Conservation (phyloP, 345 rosid genomes). For the Pugionium dolabratum region DNA sequence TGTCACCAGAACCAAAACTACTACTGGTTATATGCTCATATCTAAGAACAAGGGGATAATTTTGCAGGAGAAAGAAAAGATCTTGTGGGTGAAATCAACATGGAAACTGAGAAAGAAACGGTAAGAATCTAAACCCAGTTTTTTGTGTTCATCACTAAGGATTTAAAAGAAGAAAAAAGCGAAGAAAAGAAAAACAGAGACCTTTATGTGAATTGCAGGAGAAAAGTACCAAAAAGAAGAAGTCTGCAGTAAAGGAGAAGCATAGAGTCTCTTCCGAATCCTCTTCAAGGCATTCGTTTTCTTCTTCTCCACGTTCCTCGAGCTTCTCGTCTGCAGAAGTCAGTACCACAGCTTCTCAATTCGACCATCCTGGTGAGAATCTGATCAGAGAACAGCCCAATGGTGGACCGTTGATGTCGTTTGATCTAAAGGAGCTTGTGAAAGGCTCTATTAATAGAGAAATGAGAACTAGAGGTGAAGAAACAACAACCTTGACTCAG, state of each 20-base stretch:
- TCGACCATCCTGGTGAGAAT: constrained; percentile 43
- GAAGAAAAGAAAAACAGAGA: constrained; percentile 10
- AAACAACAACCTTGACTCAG: constrained; percentile 28
- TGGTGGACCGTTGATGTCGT: constrained; percentile 36
- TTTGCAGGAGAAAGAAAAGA: constrained; percentile 53
- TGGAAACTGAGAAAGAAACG: constrained; percentile 42
- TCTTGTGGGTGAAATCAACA: constrained; percentile 40
- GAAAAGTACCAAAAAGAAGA: constrained; percentile 34
- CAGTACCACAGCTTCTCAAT: constrained; percentile 49
- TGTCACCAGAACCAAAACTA: constrained; percentile 28
- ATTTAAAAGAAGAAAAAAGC: background rate
- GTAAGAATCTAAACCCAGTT: constrained; percentile 42
- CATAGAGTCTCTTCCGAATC: constrained; percentile 70
- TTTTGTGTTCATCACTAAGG: background rate
- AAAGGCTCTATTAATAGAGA: constrained; percentile 73
- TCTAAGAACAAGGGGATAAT: constrained; percentile 16
- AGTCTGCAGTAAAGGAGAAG: constrained; percentile 48
- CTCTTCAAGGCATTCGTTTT: constrained; percentile 59
- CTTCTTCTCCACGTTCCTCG: constrained; percentile 77
- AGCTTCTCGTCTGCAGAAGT: constrained; percentile 66
- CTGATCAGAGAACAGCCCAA: constrained; percentile 43
- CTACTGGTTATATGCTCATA: constrained; percentile 1
- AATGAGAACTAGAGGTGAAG: constrained; percentile 39
- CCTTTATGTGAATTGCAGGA: constrained; percentile 53
- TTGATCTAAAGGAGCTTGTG: constrained; percentile 57